phyloP scores from a whole-genome alignment of 2,329 filamentous ascomycete genomes.

The Coleophoma crateriformis region DNA sequence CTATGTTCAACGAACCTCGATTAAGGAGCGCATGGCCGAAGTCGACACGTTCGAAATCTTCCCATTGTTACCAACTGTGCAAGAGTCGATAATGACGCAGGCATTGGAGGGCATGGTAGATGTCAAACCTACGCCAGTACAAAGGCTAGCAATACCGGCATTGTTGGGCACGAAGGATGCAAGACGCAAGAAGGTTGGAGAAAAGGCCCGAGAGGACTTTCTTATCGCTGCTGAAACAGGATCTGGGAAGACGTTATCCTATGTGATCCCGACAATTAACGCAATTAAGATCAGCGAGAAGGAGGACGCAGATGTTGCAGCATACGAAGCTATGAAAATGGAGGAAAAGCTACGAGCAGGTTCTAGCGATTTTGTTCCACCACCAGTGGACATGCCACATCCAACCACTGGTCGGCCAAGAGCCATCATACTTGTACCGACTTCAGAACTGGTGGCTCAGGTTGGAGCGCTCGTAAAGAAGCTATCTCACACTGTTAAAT shows the following conservation, averaged over 20 bases:
- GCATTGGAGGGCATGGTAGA: conserved; percentile 70
- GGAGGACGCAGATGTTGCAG: conserved; percentile 50
- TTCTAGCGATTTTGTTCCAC: conserved; percentile 54
- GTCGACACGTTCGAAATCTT: conserved; percentile 80
- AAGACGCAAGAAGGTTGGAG: conserved; percentile 24
- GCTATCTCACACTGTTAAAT: conserved; percentile 81
- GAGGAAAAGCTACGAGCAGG: conserved; percentile 50
- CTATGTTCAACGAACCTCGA: conserved; percentile 56
- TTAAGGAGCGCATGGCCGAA: conserved; percentile 53
- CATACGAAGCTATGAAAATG: conserved; percentile 52
- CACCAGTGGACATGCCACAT: conserved; percentile 59
- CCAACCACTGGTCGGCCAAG: conserved; percentile 73
- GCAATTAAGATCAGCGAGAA: conserved; percentile 74
- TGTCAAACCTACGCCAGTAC: conserved; percentile 79
- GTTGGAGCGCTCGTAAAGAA: conserved; percentile 76
- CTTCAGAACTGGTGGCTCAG: conserved; percentile 85
- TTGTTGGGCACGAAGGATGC: conserved; percentile 56
- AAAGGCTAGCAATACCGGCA: conserved; percentile 80
- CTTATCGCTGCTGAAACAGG: conserved; percentile 93
- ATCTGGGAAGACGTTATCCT: conserved; percentile 93
- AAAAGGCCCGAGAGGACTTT: conserved; percentile 46
- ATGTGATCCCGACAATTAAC: conserved; percentile 79
- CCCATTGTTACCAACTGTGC: conserved; percentile 64
- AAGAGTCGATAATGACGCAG: conserved; percentile 66
- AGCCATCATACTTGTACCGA: conserved; percentile 83